A percentile compares a stretch with the other conserved stretches of the same genome.
These are phyloP conservation scores for Neurospora africana DNA, from an alignment of 495 filamentous ascomycete genomes.

Conservation along the genomic window DNA sequence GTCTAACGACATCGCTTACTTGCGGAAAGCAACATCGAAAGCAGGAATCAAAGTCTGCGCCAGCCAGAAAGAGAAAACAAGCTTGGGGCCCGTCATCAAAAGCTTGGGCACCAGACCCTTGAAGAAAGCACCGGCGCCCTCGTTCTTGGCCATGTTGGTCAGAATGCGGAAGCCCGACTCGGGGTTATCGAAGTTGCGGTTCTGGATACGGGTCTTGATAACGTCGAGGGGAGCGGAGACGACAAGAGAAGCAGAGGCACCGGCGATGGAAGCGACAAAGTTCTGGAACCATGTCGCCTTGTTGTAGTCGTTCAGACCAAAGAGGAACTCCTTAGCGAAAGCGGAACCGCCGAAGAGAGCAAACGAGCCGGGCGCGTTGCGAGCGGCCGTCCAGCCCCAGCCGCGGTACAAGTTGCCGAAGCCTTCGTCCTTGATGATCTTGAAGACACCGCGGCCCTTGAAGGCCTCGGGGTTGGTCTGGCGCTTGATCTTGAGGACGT, in stretches of 20 bases:
- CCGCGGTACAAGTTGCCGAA: slow-evolving; percentile 84
- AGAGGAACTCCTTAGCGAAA: slow-evolving; percentile 96
- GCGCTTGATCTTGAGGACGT: slow-evolving; percentile 98
- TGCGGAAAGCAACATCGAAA: slow-evolving; percentile 31
- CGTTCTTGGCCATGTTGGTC: slow-evolving; percentile 80
- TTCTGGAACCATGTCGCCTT: slow-evolving; percentile 89
- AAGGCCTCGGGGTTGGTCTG: slow-evolving; percentile 99
- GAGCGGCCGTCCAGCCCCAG: slow-evolving; percentile 93
- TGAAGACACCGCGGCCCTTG: slow-evolving; percentile 80
- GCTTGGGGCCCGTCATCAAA: slow-evolving; percentile 95
- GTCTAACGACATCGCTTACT: neutral
- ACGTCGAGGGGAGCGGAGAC: slow-evolving; percentile 95
- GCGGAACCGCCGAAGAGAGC: slow-evolving; percentile 96
- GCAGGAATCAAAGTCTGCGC: slow-evolving; percentile 80
- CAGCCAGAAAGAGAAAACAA: slow-evolving; percentile 99
- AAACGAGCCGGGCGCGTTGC: slow-evolving; percentile 95
- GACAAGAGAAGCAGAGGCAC: slow-evolving; percentile 81
- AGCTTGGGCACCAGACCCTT: slow-evolving; percentile 95
- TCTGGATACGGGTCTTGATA: slow-evolving; percentile 99
- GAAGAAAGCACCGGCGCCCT: slow-evolving; percentile 83
- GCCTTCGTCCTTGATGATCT: slow-evolving; percentile 86
- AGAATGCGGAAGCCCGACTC: slow-evolving; percentile 85
- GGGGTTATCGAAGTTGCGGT: slow-evolving; percentile 96
- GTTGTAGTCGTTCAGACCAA: slow-evolving; percentile 84
- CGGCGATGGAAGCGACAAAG: slow-evolving; percentile 91